A percentile compares a stretch with the other conserved stretches of the same genome.
Evolutionary conservation across 345 rosid species (phyloP).

Genomic region (Eucalyptus caleyi): DNA sequence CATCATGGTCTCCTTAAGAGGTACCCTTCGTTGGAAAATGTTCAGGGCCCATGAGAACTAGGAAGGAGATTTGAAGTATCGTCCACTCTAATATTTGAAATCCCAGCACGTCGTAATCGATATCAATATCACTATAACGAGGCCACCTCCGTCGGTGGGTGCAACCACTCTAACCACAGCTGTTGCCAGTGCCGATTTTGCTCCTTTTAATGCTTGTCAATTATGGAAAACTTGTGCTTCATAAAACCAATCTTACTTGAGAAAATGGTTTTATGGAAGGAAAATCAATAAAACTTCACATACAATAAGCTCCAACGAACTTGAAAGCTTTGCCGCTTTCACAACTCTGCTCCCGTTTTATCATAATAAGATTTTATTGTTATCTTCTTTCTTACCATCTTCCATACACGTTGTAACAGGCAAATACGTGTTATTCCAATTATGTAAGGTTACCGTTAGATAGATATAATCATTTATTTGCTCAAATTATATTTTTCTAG

Average conservation of each 20-base stretch:
- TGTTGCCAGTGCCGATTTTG: no score
- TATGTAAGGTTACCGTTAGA: not conserved
- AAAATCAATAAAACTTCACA: not conserved
- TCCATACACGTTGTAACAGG: not conserved
- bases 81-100: not conserved
- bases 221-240: not conserved
- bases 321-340: not conserved
- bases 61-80: not conserved
- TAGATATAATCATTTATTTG: not conserved
- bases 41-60: not conserved
- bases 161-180: no score
- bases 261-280: not conserved
- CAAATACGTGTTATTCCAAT: not conserved
- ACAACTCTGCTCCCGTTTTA: not conserved
- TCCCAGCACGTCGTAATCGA: not conserved
- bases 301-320: not conserved
- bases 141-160: no score
- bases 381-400: not conserved
- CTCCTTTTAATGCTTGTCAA: not conserved
- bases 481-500: not conserved
- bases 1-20: not conserved
- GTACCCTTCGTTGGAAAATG: not conserved
- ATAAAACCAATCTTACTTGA: not conserved
- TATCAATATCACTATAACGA: not conserved
- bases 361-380: not conserved